phyloP scores from a whole-genome alignment of 1,139 yeast species.

The Candida neerlandica region DNA sequence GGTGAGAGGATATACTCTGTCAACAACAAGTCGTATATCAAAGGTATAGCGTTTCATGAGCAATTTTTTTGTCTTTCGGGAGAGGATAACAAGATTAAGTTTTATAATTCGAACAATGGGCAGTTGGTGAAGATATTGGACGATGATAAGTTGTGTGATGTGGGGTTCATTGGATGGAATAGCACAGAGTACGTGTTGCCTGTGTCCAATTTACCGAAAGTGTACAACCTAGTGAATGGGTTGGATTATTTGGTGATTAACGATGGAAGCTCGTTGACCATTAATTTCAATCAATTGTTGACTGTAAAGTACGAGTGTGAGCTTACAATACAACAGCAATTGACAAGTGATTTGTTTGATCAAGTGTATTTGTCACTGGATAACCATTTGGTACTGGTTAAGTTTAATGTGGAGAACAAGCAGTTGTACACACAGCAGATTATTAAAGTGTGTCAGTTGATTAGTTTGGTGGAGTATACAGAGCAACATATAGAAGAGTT shows the following conservation, averaged over 20 bases:
- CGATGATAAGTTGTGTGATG: conserved; percentile 18
- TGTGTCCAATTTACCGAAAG: conserved; percentile 30
- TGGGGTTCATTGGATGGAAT: conserved; percentile 31
- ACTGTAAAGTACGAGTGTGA: conserved; percentile 25
- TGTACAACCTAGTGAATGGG: not conserved
- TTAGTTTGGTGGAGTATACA: conserved; percentile 33
- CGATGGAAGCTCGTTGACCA: conserved; percentile 25
- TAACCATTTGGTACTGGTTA: conserved; percentile 18
- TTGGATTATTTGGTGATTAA: conserved; percentile 30
- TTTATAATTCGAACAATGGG: conserved; percentile 55
- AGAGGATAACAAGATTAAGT: conserved; percentile 43
- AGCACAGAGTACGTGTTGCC: conserved; percentile 23
- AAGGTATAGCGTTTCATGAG: conserved; percentile 36
- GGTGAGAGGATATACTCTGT: conserved; percentile 59
- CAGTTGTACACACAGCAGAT: conserved; percentile 25
- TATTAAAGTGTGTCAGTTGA: conserved; percentile 32
- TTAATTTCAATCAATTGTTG: conserved; percentile 37
- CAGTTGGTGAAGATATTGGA: conserved; percentile 30
- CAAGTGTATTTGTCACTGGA: conserved; percentile 29
- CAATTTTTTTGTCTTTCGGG: conserved; percentile 49
- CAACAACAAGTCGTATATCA: conserved; percentile 38
- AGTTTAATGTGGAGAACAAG: conserved; percentile 14
- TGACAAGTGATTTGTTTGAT: conserved; percentile 25
- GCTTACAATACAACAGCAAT: conserved; percentile 19
- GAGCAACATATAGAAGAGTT: conserved; percentile 41